Percentiles rank a stretch among this genome's conserved stretches.
Evolutionary conservation across 768 basidiomycete species (phyloP).

Genomic region (Favolaschia claudopus): DNA sequence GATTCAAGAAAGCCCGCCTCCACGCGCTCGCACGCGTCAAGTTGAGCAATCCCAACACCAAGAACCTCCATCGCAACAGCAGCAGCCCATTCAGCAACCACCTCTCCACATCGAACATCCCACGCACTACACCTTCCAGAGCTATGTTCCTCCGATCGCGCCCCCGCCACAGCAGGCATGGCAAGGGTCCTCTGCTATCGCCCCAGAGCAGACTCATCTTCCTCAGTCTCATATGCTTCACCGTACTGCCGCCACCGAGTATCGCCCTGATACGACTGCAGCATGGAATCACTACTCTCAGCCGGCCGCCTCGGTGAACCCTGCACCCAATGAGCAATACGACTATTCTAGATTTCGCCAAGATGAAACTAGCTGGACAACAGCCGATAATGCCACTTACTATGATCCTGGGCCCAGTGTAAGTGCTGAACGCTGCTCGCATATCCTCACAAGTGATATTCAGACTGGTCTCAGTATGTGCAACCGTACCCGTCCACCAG

Average conservation of each 20-base stretch:
- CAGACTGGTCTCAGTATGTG: constrained; percentile 52
- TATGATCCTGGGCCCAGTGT: constrained; percentile 63
- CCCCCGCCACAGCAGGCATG: constrained; percentile 74
- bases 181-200: constrained; percentile 67
- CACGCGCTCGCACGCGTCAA: constrained; percentile 12
- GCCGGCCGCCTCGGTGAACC: constrained; percentile 49
- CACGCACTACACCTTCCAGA: constrained; percentile 45
- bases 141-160: constrained; percentile 52
- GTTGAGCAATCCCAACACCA: neutral
- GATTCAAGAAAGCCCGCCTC: constrained; percentile 9
- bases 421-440: too few relatives aligned
- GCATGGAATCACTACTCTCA: constrained; percentile 67
- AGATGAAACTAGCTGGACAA: constrained; percentile 61
- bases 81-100: constrained; percentile 28
- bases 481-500: constrained; percentile 55
- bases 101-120: constrained; percentile 46
- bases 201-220: constrained; percentile 71
- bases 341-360: constrained; percentile 67
- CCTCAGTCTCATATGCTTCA: constrained; percentile 55
- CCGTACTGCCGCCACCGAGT: constrained; percentile 52
- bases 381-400: constrained; percentile 56
- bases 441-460: too few relatives aligned
- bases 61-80: constrained; percentile 23
- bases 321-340: constrained; percentile 53
- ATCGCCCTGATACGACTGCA: constrained; percentile 56